Evolutionary conservation across 2,329 filamentous ascomycete species (phyloP), one percentile per base, ranked within the genome.

Genomic region (Parasarocladium wereldwijsianum): DNA sequence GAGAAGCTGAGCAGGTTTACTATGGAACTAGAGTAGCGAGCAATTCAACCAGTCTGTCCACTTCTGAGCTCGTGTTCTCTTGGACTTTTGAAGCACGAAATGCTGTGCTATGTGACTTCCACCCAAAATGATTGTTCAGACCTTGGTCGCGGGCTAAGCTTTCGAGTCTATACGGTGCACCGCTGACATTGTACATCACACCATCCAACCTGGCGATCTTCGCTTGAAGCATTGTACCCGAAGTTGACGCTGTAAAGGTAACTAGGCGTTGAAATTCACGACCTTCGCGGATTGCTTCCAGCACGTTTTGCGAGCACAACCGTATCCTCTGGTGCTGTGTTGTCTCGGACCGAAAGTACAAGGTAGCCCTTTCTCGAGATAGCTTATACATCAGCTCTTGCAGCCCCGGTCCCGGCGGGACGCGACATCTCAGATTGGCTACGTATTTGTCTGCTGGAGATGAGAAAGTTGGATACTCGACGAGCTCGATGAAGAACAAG

Each of bases 341-440:
- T 7, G 23, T 24, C 23, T 24, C 23, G 23, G 23, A 11, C 15
- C 23, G n/a, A 14, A 24, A 24, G 23, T 24, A 24, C 23, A 24
- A 6, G 23, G n/a, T 12, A 14, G 15, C 23, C 15, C 11, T 14
- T 24, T n/a, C 15, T 24, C 23, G 23, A 24, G n/a, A 12, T n/a
- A 24, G 23, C 15, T 24, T 24, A 24, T 24, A 24, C n/a, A 14
- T 14, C n/a, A 24, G 23, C 15, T 24, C 23, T 24, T 24, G 23
- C n/a, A 24, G 15, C 15, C 23, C 23, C 15, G 23, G 15, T 14
- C 23, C 23, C n/a, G 23, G 23, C 15, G 23, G 23, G 15, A 24
- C 15, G 15, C 23, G 23, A 14, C 23, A 24, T 24, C n/a, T 11
- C n/a, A 24, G n/a, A 24, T 11, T 12, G 7, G 23, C 23, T 12